These are phyloP conservation scores for Dissophora ornata DNA, from an alignment of 192 early-diverging fungal genomes.

Conservation along the genomic window DNA sequence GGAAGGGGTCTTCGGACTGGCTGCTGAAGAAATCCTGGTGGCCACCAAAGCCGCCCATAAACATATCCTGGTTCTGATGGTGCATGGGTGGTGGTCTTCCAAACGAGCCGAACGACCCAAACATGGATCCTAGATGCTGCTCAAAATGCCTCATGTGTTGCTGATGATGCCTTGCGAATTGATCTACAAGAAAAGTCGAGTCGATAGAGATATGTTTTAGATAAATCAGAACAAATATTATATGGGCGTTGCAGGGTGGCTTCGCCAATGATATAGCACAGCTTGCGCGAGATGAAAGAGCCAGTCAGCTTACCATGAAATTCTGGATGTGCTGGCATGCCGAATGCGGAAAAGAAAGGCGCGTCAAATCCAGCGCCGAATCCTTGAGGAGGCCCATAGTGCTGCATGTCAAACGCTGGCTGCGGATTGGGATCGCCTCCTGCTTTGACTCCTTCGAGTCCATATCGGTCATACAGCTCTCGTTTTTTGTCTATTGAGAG, in stretches of 20 bases:
- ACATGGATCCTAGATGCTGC: slow-evolving; percentile 29
- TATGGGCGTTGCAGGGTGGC: no score
- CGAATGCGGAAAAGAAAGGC: slow-evolving; percentile 32
- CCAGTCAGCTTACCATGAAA: slow-evolving; percentile 47
- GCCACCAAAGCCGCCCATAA: neutral
- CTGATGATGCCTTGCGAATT: slow-evolving; percentile 31
- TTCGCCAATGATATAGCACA: neutral
- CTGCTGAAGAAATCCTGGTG: no score
- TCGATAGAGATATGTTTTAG: no score
- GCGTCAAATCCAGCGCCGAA: slow-evolving; percentile 36
- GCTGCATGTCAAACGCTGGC: neutral
- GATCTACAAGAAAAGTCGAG: slow-evolving; percentile 5
- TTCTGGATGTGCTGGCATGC: slow-evolving; percentile 17
- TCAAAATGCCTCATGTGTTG: slow-evolving; percentile 18
- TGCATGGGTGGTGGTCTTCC: neutral
- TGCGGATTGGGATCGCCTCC: slow-evolving; percentile 53
- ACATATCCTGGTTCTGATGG: slow-evolving; percentile 4
- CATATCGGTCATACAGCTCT: slow-evolving; percentile 89
- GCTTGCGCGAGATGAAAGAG: neutral
- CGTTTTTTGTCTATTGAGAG: slow-evolving; percentile 66
- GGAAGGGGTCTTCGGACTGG: slow-evolving; percentile 7
- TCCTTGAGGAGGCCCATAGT: neutral
- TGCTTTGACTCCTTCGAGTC: slow-evolving; percentile 79
- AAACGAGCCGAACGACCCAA: slow-evolving; percentile 12
- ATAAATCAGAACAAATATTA: no score